A percentile compares a stretch with the other conserved stretches of the same genome.
Evolutionary conservation across 2,329 filamentous ascomycete species (phyloP).

Genomic region (Paecilomyces dactylethromorphus): DNA sequence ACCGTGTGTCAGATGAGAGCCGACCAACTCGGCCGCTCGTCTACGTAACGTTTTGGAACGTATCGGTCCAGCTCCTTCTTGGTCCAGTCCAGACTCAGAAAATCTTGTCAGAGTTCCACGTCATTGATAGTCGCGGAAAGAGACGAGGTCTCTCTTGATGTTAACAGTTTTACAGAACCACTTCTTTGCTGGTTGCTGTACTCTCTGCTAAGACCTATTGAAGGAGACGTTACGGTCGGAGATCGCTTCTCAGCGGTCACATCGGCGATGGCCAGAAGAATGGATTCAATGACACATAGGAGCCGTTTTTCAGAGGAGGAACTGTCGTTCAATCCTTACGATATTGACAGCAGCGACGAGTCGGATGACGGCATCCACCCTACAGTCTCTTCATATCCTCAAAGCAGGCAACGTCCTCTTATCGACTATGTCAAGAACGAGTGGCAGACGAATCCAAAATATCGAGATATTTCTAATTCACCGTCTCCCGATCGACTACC

Average conservation of each 20-base stretch:
- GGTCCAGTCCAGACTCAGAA: neutral
- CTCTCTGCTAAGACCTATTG: neutral
- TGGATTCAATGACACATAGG: neutral
- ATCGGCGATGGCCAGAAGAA: neutral
- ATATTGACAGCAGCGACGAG: slow-evolving; percentile 9
- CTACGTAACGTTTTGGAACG: neutral
- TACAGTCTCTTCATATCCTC: slow-evolving; percentile 6
- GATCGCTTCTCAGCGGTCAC: neutral
- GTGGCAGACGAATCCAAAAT: slow-evolving; percentile 25
- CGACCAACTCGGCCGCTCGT: neutral
- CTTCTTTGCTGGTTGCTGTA: neutral
- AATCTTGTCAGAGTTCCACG: neutral
- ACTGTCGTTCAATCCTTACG: neutral
- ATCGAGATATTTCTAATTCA: slow-evolving; percentile 11
- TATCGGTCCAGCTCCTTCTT: neutral
- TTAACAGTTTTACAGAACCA: neutral
- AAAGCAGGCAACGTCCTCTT: slow-evolving; percentile 22
- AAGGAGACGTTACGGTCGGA: neutral
- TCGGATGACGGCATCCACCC: slow-evolving; percentile 13
- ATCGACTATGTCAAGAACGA: slow-evolving; percentile 33
- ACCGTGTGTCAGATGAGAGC: neutral
- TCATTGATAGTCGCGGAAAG: neutral
- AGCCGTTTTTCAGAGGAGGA: neutral
- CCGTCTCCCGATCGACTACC: slow-evolving; percentile 12
- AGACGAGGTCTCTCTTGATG: neutral